phyloP scores from a whole-genome alignment of 179 eudicot species.

The Pouteria campechiana region DNA sequence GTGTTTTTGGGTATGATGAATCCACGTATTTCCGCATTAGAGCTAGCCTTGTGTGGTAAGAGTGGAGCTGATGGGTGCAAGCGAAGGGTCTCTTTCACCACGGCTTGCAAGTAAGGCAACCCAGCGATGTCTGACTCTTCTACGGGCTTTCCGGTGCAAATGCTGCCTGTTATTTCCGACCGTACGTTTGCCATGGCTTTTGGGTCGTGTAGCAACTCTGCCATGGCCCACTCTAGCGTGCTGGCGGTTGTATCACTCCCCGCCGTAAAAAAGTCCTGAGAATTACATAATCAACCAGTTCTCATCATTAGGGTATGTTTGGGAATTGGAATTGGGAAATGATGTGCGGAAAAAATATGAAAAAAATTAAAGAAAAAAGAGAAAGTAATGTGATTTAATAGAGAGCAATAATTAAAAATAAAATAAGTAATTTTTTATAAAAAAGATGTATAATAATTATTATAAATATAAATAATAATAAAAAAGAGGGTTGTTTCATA shows the following conservation, averaged over 20 bases:
- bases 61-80: slow-evolving; percentile 20
- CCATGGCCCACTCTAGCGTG: slow-evolving; percentile 12
- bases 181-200: neutral
- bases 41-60: slow-evolving; percentile 13
- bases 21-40: slow-evolving; percentile 11
- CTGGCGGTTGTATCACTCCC: slow-evolving; percentile 9
- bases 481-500: too few relatives aligned
- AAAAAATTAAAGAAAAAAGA: too few relatives aligned
- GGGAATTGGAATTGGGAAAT: too few relatives aligned
- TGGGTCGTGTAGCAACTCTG: slow-evolving; percentile 9
- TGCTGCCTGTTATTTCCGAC: neutral
- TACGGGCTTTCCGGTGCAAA: neutral
- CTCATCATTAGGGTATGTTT: too few relatives aligned
- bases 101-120: slow-evolving; percentile 13
- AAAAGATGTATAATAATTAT: too few relatives aligned
- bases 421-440: too few relatives aligned
- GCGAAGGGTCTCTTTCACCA: slow-evolving; percentile 15
- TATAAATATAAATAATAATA: too few relatives aligned
- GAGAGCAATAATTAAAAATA: too few relatives aligned
- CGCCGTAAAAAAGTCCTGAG: slow-evolving; percentile 9
- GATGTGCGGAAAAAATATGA: too few relatives aligned
- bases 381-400: too few relatives aligned
- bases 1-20: slow-evolving; percentile 17
- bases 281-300: too few relatives aligned
- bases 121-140: slow-evolving; percentile 14